phyloP scores from a whole-genome alignment of 106 monocot species.

The Dioscorea zingiberensis region DNA sequence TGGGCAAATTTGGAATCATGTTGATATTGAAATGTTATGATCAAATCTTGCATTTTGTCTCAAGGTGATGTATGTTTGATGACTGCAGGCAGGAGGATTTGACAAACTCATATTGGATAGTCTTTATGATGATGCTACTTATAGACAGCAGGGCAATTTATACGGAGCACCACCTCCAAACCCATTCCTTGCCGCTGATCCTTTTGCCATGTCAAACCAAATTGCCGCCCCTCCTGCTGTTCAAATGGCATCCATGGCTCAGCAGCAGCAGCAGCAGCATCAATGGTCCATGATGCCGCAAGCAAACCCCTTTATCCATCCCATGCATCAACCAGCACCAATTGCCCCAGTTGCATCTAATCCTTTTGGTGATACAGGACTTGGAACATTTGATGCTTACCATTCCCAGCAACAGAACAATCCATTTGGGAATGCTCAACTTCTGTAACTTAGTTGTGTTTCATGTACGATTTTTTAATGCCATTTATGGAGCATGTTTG shows the following conservation, averaged over 20 bases:
- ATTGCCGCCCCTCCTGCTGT: conserved; percentile 49
- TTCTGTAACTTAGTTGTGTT: conserved; percentile 18
- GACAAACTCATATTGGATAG: conserved; percentile 75
- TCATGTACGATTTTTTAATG: too few relatives aligned
- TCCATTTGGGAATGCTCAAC: conserved; percentile 40
- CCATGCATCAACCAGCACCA: conserved; percentile 17
- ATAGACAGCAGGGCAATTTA: conserved; percentile 39
- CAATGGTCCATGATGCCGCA: conserved; percentile 41
- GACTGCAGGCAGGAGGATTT: conserved; percentile 56
- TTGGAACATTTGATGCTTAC: conserved; percentile 43
- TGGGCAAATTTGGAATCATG: too few relatives aligned
- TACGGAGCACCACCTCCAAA: conserved; percentile 39
- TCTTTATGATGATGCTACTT: conserved; percentile 67
- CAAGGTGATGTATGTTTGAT: background rate
- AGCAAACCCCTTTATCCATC: conserved; percentile 47
- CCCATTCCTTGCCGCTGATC: conserved; percentile 58
- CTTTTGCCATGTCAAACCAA: conserved; percentile 54
- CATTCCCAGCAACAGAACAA: conserved; percentile 34
- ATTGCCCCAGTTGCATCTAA: conserved; percentile 23
- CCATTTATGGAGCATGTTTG: too few relatives aligned
- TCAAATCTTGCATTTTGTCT: too few relatives aligned
- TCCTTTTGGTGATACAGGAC: conserved; percentile 51
- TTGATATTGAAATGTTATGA: too few relatives aligned
- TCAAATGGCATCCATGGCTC: conserved; percentile 68
- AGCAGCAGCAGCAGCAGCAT: conserved; percentile 45